Evolutionary conservation across 768 basidiomycete genomes (phyloP).

Genomic region (Leucosporidium creatinivorum): DNA sequence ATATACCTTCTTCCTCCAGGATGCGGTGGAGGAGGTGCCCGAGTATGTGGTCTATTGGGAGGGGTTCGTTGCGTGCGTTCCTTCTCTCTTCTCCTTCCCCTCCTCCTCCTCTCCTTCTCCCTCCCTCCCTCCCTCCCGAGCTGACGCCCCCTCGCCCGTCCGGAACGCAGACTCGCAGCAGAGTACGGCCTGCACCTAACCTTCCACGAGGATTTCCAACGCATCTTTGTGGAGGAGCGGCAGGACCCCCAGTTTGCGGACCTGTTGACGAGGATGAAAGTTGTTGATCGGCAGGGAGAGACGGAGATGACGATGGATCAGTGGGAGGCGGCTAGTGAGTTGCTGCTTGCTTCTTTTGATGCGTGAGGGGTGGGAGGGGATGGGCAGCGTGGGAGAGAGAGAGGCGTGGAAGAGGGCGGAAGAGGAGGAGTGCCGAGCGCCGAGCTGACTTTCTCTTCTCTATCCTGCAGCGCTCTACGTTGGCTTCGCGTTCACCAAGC

Average conservation of each 20-base stretch:
- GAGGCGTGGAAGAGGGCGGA: no score
- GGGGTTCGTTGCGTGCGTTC: conserved; percentile 72
- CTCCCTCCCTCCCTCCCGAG: no score
- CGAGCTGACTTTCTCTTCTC: background rate
- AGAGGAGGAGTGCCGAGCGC: background rate
- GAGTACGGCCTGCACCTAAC: conserved; percentile 67
- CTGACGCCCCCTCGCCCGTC: background rate
- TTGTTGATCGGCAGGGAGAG: conserved; percentile 74
- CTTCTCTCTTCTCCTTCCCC: background rate
- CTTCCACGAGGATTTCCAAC: conserved; percentile 84
- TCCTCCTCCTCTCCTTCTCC: background rate
- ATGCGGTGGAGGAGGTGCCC: conserved; percentile 94
- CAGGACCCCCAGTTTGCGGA: conserved; percentile 70
- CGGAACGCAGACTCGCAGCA: conserved; percentile 65
- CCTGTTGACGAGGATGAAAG: conserved; percentile 84
- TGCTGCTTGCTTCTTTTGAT: no score
- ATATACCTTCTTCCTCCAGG: conserved; percentile 86
- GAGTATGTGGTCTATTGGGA: conserved; percentile 98
- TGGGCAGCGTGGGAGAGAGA: no score
- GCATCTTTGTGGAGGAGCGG: conserved; percentile 74
- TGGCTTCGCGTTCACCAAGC: conserved; percentile 21
- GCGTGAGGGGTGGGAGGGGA: no score
- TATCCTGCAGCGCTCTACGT: conserved; percentile 25
- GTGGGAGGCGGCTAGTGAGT: conserved; percentile 97
- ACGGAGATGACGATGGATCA: conserved; percentile 90